Conservation (phyloP, 805 yeast species). For the Zygoascus flipseniorum region DNA sequence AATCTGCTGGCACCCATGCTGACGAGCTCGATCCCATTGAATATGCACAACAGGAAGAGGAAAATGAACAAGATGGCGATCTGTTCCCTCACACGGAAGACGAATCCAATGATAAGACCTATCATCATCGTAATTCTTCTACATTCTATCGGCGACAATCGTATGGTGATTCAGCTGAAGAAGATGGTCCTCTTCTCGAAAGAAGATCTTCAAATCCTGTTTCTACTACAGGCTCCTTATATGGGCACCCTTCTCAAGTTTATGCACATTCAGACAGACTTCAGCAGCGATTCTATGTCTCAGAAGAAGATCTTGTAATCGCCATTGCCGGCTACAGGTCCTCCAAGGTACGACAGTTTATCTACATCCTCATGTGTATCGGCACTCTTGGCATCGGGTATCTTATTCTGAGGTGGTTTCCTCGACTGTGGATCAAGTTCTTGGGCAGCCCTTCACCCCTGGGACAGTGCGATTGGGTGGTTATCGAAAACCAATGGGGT, state of each 20-base stretch:
- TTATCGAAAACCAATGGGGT: slow-evolving; percentile 89
- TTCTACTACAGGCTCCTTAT: slow-evolving; percentile 11
- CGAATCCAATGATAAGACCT: slow-evolving; percentile 7
- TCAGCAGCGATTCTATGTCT: slow-evolving; percentile 76
- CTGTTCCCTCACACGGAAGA: slow-evolving; percentile 29
- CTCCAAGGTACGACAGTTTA: slow-evolving; percentile 35
- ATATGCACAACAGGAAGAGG: slow-evolving; percentile 14
- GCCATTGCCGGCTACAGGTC: slow-evolving; percentile 87
- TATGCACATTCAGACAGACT: slow-evolving; percentile 20
- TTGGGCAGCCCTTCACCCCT: slow-evolving; percentile 60
- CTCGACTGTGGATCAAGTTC: slow-evolving; percentile 58
- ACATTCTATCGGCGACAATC: background rate
- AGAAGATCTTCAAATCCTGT: background rate
- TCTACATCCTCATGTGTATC: slow-evolving; percentile 49
- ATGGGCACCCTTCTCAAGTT: slow-evolving; percentile 1
- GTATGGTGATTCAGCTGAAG: slow-evolving; percentile 2
- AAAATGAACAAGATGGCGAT: slow-evolving; percentile 15
- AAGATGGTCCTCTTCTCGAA: slow-evolving; percentile 14
- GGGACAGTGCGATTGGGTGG: slow-evolving; percentile 86
- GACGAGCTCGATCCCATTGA: slow-evolving; percentile 29
- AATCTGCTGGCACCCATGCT: slow-evolving; percentile 62
- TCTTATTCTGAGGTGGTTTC: slow-evolving; percentile 77
- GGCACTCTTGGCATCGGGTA: slow-evolving; percentile 65
- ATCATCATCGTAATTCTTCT: slow-evolving; percentile 3
- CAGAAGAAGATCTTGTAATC: slow-evolving; percentile 90